Percentiles rank a stretch among this genome's conserved stretches.
phyloP scores from a whole-genome alignment of 805 yeast genomes.

The Lachancea meyersii region DNA sequence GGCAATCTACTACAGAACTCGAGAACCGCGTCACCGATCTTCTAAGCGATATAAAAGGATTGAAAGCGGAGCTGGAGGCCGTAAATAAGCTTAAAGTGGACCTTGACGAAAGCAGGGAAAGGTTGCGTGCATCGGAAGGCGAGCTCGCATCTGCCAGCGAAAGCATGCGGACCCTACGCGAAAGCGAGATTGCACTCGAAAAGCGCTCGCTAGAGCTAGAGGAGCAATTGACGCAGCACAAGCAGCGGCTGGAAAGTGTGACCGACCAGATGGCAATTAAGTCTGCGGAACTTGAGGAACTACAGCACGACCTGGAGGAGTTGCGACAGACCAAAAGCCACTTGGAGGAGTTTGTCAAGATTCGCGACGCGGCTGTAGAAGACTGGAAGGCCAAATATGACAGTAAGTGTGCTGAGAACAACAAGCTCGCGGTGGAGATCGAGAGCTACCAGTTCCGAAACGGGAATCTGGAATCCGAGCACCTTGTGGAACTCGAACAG shows the following conservation, averaged over 20 bases:
- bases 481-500: constrained; percentile 33
- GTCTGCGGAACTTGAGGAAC: constrained; percentile 34
- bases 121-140: not conserved
- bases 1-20: constrained; percentile 2
- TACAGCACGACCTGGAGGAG: constrained; percentile 31
- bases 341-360: constrained; percentile 29
- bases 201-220: constrained; percentile 1
- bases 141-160: not conserved
- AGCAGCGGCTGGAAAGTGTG: constrained; percentile 19
- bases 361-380: constrained; percentile 29
- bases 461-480: constrained; percentile 31
- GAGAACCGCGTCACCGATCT: constrained; percentile 10
- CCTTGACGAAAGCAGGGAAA: not conserved
- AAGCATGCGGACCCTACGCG: constrained; percentile 5
- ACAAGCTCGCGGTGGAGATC: constrained; percentile 20
- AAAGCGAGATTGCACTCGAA: not conserved
- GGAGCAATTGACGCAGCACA: constrained; percentile 12
- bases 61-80: constrained; percentile 11
- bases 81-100: constrained; percentile 7
- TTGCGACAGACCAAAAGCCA: constrained; percentile 26
- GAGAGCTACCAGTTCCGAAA: constrained; percentile 27
- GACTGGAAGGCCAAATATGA: constrained; percentile 22
- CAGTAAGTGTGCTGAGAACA: constrained; percentile 14
- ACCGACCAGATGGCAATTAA: constrained; percentile 34
- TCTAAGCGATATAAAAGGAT: constrained; percentile 6